phyloP scores from a whole-genome alignment of 2,329 filamentous ascomycete genomes.

The Botrytis fragariae region DNA sequence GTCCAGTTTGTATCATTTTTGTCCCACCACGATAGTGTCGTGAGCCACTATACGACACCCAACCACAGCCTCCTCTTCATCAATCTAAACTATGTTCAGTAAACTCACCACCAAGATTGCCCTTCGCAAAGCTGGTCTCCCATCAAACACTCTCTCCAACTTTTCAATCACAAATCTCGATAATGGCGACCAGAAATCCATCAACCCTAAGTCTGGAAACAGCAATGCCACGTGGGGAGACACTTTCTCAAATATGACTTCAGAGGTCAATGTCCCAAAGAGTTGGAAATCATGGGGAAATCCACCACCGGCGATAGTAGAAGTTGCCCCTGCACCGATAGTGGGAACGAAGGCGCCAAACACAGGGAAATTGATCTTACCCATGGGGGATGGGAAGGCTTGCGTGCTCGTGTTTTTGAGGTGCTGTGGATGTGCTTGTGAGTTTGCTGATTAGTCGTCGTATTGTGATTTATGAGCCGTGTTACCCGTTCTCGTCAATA shows the following conservation, averaged over 20 bases:
- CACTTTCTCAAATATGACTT: conserved; percentile 32
- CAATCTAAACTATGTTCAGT: conserved; percentile 31
- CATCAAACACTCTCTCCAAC: conserved; percentile 30
- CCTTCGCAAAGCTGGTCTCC: conserved; percentile 36
- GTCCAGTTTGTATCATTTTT: background rate
- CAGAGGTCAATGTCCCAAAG: conserved; percentile 28
- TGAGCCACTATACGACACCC: background rate
- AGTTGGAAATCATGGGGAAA: conserved; percentile 36
- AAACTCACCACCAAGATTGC: conserved; percentile 38
- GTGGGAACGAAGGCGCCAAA: conserved; percentile 32
- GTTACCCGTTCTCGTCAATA: background rate
- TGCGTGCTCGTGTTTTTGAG: conserved; percentile 66
- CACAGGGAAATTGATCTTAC: conserved; percentile 40
- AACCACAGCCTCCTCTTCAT: background rate
- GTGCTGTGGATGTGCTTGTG: conserved; percentile 75
- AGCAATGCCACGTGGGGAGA: conserved; percentile 30
- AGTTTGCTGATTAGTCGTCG: conserved; percentile 29
- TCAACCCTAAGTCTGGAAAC: conserved; percentile 25
- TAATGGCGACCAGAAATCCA: conserved; percentile 19
- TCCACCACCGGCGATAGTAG: conserved; percentile 33
- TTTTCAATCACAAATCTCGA: conserved; percentile 19
- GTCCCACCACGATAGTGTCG: background rate
- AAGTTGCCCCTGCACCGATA: conserved; percentile 30
- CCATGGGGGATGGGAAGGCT: conserved; percentile 50
- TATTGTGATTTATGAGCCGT: background rate